A percentile compares a stretch with the other conserved stretches of the same genome.
Evolutionary conservation across 257 asterid genomes (phyloP).

Genomic region (Petrea volubilis): DNA sequence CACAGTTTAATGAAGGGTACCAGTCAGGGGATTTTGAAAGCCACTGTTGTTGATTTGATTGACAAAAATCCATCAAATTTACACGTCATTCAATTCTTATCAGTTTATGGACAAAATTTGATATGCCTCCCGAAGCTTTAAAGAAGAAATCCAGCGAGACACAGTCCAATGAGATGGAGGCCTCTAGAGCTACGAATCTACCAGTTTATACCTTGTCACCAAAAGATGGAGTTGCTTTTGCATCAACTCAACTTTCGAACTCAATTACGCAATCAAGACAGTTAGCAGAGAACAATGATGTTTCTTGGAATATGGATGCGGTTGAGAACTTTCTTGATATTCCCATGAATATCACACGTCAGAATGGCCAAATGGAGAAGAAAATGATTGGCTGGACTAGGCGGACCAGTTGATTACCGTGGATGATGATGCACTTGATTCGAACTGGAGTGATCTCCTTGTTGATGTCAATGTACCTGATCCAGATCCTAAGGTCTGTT

Average conservation of each 20-base stretch:
- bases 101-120: constrained; percentile 40
- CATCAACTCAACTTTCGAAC: constrained; percentile 31
- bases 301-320: constrained; percentile 43
- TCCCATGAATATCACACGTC: constrained; percentile 31
- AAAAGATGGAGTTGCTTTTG: constrained; percentile 33
- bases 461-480: constrained; percentile 59
- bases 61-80: neutral
- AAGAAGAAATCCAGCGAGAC: constrained; percentile 38
- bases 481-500: constrained; percentile 60
- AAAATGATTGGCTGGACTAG: constrained; percentile 67
- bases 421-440: constrained; percentile 44
- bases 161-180: constrained; percentile 43
- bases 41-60: neutral
- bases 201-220: constrained; percentile 34
- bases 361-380: constrained; percentile 48
- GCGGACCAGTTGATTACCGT: constrained; percentile 55
- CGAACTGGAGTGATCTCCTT: constrained; percentile 68
- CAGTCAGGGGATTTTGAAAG: neutral
- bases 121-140: constrained; percentile 42
- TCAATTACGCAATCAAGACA: constrained; percentile 34
- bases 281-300: constrained; percentile 32
- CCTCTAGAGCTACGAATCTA: constrained; percentile 34
- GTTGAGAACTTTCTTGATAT: constrained; percentile 42
- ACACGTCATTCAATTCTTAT: constrained; percentile 7
- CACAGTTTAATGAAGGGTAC: constrained; percentile 9